Evolutionary conservation across 73 alveolate genomes (phyloP).

Genomic region (Breviolum minutum): DNA sequence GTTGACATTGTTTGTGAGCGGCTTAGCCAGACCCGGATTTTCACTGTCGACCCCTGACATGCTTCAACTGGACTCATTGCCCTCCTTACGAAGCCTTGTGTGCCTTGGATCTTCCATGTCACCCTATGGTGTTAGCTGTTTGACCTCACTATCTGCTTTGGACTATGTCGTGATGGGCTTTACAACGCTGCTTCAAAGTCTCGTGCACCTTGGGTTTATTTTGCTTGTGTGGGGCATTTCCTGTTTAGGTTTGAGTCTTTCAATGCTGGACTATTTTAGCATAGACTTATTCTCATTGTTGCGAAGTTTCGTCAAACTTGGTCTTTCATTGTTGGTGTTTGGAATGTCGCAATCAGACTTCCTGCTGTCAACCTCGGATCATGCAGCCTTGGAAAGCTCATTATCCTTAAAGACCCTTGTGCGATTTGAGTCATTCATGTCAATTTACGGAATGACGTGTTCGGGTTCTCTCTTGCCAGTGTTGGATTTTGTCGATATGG

Average conservation of each 20-base stretch:
- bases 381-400: slow-evolving; percentile 1
- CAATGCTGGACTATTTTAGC: neutral
- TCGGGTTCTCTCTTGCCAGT: neutral
- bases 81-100: neutral
- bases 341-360: slow-evolving; percentile 9
- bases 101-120: neutral
- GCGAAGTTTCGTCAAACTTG: slow-evolving; percentile 1
- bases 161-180: slow-evolving; percentile 2
- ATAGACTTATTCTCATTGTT: neutral
- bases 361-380: neutral
- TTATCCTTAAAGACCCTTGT: too few relatives aligned
- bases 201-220: neutral
- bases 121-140: slow-evolving; percentile 29
- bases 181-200: neutral
- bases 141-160: slow-evolving; percentile 33
- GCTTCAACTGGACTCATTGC: neutral
- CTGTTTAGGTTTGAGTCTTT: neutral
- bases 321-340: neutral
- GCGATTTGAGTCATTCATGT: neutral
- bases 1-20: neutral
- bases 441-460: slow-evolving; percentile 22
- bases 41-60: neutral
- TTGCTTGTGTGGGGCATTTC: neutral
- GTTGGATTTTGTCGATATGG: slow-evolving; percentile 22
- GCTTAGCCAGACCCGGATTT: neutral